phyloP scores from a whole-genome alignment of 768 basidiomycete species.

The Boletus subparvulus region DNA sequence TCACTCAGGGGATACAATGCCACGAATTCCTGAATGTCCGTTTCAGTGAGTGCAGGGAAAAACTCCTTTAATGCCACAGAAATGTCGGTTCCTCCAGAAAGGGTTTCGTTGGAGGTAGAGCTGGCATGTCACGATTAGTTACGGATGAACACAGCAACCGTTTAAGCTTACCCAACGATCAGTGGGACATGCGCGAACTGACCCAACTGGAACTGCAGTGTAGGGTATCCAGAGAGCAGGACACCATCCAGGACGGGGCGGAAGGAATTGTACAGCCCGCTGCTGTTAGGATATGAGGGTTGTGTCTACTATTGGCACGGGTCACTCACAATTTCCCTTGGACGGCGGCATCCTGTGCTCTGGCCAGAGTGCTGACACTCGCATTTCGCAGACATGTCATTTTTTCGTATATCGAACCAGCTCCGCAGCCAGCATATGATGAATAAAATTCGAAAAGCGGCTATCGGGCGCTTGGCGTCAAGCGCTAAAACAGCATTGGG shows the following conservation, averaged over 20 bases:
- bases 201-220: conserved; percentile 43
- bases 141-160: not conserved
- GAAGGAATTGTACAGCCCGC: conserved; percentile 47
- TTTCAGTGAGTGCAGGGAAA: conserved; percentile 46
- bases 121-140: conserved; percentile 26
- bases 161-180: conserved; percentile 51
- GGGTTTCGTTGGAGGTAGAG: conserved; percentile 60
- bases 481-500: not conserved
- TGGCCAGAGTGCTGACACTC: conserved; percentile 49
- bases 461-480: conserved; percentile 27
- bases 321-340: conserved; percentile 42
- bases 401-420: conserved; percentile 34
- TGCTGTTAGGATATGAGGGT: conserved; percentile 24
- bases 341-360: conserved; percentile 51
- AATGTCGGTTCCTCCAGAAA: conserved; percentile 41
- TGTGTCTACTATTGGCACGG: not conserved
- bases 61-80: conserved; percentile 37
- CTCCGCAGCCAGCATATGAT: conserved; percentile 48
- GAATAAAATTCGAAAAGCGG: conserved; percentile 54
- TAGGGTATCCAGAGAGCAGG: conserved; percentile 51
- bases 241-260: conserved; percentile 56
- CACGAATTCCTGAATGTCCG: conserved; percentile 40
- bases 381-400: conserved; percentile 51
- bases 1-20: conserved; percentile 43
- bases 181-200: conserved; percentile 52